phyloP scores from a whole-genome alignment of 2,329 filamentous ascomycete species.

The Trichoderma afroharzianum region DNA sequence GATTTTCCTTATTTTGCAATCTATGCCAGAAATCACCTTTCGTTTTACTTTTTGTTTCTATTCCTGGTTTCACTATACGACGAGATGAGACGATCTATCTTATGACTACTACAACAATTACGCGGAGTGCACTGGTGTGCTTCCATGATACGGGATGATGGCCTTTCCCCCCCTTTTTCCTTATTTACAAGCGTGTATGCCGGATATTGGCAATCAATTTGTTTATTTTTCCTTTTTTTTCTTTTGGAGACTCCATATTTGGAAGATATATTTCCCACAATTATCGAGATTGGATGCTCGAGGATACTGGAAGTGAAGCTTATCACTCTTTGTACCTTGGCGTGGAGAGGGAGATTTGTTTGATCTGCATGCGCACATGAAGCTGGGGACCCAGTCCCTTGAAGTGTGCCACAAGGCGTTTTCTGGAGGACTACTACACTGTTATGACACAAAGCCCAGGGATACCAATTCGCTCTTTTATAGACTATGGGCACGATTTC shows the following conservation, averaged over 20 bases:
- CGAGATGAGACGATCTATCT: conserved; percentile 33
- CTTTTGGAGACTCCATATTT: conserved; percentile 12
- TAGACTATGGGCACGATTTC: conserved; percentile 10
- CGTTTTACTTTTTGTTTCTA: conserved; percentile 20
- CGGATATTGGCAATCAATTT: conserved; percentile 22
- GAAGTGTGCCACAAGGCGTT: conserved; percentile 18
- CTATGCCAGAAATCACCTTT: conserved; percentile 13
- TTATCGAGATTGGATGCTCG: neutral
- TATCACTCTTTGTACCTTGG: conserved; percentile 6
- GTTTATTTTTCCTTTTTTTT: conserved; percentile 19
- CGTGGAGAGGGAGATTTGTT: conserved; percentile 7
- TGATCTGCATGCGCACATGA: conserved; percentile 17
- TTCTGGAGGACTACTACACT: conserved; percentile 5
- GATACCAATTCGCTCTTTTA: conserved; percentile 16
- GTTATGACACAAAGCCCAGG: neutral
- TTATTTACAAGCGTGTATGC: conserved; percentile 16
- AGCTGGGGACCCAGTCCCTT: conserved; percentile 12
- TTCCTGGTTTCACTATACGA: conserved; percentile 27
- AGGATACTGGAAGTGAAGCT: neutral
- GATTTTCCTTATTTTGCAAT: conserved; percentile 16
- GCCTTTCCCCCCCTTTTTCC: neutral
- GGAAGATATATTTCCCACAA: neutral
- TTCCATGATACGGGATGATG: conserved; percentile 27
- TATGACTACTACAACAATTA: conserved; percentile 32
- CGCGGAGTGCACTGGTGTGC: conserved; percentile 24